Evolutionary conservation across 73 alveolate species (phyloP).

Genomic region (Uronychia setigera): DNA sequence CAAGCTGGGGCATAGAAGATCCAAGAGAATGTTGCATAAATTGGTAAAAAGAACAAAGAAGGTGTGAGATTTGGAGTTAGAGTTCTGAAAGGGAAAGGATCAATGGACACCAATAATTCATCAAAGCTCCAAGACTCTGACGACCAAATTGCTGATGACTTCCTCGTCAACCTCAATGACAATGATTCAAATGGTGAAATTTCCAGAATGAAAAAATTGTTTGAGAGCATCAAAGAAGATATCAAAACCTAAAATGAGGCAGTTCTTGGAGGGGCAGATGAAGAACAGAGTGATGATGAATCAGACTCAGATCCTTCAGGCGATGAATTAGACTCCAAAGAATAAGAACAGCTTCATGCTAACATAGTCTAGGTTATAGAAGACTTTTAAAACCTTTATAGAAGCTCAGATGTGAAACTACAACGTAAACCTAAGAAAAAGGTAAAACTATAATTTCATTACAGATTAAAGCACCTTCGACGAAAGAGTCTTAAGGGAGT

Average conservation of each 20-base stretch:
- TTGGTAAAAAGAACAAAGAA: background rate
- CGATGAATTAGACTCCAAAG: constrained; percentile 35
- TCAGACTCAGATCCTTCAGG: constrained; percentile 56
- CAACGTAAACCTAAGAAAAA: background rate
- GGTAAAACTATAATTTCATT: no score
- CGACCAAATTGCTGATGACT: background rate
- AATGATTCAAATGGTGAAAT: no score
- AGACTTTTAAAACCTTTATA: background rate
- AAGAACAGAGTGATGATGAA: background rate
- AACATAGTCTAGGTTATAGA: constrained; percentile 13
- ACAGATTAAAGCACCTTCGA: background rate
- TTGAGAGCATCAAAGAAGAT: background rate
- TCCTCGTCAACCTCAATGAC: background rate
- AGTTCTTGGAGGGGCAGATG: no score
- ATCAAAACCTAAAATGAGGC: background rate
- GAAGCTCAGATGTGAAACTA: background rate
- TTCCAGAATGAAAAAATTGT: background rate
- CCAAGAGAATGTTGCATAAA: background rate
- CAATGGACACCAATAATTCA: background rate
- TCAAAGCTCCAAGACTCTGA: background rate
- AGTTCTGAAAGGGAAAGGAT: background rate
- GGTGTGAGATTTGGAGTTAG: background rate
- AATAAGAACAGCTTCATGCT: constrained; percentile 12
- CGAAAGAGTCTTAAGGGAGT: background rate
- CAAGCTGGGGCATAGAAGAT: background rate